These are phyloP conservation scores for Penicillium egyptiacum DNA, from an alignment of 495 filamentous ascomycete species.

Conservation along the genomic window DNA sequence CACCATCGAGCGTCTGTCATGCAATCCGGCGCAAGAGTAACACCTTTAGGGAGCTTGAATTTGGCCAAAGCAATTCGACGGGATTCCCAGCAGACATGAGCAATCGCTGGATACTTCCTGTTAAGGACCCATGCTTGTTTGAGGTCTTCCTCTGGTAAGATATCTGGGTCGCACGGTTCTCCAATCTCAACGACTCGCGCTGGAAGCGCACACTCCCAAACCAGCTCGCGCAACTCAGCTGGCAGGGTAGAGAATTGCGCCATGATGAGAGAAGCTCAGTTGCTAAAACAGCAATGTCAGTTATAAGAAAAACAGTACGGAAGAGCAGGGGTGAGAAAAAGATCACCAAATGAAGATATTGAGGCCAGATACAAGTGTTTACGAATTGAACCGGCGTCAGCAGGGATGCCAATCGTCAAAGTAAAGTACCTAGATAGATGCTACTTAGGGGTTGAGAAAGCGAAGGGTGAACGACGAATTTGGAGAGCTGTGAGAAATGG, in stretches of 20 bases:
- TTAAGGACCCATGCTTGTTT: slow-evolving; percentile 1
- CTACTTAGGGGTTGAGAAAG: background rate
- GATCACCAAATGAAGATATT: background rate
- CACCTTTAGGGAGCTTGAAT: background rate
- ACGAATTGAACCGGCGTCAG: background rate
- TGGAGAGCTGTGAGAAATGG: background rate
- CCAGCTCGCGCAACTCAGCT: background rate
- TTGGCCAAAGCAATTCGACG: slow-evolving; percentile 1
- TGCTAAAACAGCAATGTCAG: background rate
- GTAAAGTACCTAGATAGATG: background rate
- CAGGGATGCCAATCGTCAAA: background rate
- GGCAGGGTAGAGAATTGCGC: background rate
- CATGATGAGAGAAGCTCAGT: background rate
- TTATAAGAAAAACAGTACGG: background rate
- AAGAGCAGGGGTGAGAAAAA: background rate
- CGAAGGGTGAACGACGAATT: background rate
- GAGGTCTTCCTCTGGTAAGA: slow-evolving; percentile 5
- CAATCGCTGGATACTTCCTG: background rate
- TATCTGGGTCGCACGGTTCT: slow-evolving; percentile 3
- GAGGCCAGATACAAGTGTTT: background rate
- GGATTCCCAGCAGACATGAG: slow-evolving; percentile 1
- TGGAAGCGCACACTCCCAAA: slow-evolving; percentile 2
- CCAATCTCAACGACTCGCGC: slow-evolving; percentile 1
- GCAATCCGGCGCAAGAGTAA: background rate
- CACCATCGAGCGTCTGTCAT: background rate